A percentile compares a stretch with the other conserved stretches of the same genome.
These are phyloP conservation scores for Tieghemostelium lacteum DNA, from an alignment of 78 protist species.

Conservation along the genomic window DNA sequence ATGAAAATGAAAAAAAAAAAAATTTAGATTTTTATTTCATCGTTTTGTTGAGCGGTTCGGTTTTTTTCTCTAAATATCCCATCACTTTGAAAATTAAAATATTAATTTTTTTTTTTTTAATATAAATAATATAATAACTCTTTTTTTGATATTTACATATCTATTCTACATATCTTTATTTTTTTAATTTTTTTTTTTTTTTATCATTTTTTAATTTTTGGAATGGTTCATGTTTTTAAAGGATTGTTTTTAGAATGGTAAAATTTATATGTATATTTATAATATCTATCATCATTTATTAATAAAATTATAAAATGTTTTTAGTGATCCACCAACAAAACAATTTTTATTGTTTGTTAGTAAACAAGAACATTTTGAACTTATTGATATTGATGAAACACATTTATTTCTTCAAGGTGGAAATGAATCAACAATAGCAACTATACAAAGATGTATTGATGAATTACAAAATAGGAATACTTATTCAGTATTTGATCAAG, in stretches of 20 bases:
- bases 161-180: too few relatives aligned
- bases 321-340: conserved; percentile 78
- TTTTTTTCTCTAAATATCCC: too few relatives aligned
- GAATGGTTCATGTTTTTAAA: conserved; percentile 63
- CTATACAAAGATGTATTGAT: conserved; percentile 70
- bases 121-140: too few relatives aligned
- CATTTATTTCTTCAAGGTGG: conserved; percentile 69
- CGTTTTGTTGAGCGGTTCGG: background rate
- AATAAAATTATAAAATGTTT: background rate
- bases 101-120: too few relatives aligned
- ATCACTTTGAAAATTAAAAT: too few relatives aligned
- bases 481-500: conserved; percentile 49
- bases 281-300: too few relatives aligned
- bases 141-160: too few relatives aligned
- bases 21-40: too few relatives aligned
- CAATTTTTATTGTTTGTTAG: conserved; percentile 56
- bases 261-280: background rate
- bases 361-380: conserved; percentile 70
- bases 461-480: conserved; percentile 71
- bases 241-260: conserved; percentile 76
- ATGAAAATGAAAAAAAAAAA: too few relatives aligned
- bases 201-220: background rate
- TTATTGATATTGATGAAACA: conserved; percentile 48
- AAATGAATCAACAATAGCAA: conserved; percentile 25
- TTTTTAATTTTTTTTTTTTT: conserved; percentile 5